phyloP scores from a whole-genome alignment of 164 flowering plant genomes.

The Cinnamomum chago region DNA sequence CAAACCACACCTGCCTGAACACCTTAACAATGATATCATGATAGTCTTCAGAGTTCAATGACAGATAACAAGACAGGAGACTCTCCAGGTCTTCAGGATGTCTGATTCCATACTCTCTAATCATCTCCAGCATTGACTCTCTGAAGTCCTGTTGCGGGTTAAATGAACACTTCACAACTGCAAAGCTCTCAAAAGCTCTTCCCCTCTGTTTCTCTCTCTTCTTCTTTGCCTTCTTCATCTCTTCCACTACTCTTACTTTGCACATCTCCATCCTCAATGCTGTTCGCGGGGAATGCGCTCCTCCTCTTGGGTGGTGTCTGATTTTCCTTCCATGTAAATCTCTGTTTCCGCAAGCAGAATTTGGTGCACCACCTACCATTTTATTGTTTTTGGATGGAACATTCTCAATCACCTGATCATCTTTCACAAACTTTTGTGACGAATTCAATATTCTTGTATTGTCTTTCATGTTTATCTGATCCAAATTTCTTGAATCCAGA shows the following conservation, averaged over 20 bases:
- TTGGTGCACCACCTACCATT: conserved; percentile 25
- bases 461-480: neutral
- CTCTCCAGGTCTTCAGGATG: conserved; percentile 67
- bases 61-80: conserved; percentile 78
- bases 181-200: conserved; percentile 49
- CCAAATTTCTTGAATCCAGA: conserved; percentile 4
- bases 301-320: conserved; percentile 34
- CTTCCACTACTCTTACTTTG: conserved; percentile 62
- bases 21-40: conserved; percentile 79
- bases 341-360: conserved; percentile 32
- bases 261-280: conserved; percentile 44
- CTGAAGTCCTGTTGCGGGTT: conserved; percentile 72
- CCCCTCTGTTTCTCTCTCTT: conserved; percentile 24
- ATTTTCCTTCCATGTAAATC: conserved; percentile 25
- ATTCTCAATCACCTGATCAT: conserved; percentile 23
- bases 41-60: conserved; percentile 64
- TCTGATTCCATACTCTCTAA: conserved; percentile 46
- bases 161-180: conserved; percentile 61
- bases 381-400: conserved; percentile 26
- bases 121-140: conserved; percentile 95
- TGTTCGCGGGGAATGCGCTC: conserved; percentile 48
- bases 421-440: conserved; percentile 21
- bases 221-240: conserved; percentile 48
- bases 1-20: conserved; percentile 74
- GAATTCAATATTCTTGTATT: neutral